Percentiles rank a stretch among this genome's conserved stretches.
These are phyloP conservation scores for Allomyces arbusculus DNA, from an alignment of 192 early-diverging fungal species.

Conservation along the genomic window DNA sequence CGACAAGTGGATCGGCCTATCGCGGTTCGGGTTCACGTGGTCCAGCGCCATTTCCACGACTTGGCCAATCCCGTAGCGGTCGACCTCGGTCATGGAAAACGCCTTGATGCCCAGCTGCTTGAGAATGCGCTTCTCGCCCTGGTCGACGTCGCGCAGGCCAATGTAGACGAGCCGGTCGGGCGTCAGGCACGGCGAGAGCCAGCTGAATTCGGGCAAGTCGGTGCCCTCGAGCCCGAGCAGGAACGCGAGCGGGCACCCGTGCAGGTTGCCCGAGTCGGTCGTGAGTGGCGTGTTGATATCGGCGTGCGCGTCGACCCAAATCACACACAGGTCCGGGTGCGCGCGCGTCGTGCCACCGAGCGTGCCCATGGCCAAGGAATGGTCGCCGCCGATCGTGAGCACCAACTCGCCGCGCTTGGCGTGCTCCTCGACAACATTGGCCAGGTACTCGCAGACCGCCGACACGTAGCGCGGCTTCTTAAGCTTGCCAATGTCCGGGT, in stretches of 20 bases:
- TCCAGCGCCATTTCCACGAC: conserved; percentile 85
- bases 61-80: conserved; percentile 77
- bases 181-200: conserved; percentile 58
- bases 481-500: conserved; percentile 55
- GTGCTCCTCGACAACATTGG: conserved; percentile 36
- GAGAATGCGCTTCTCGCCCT: conserved; percentile 66
- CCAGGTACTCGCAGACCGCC: conserved; percentile 43
- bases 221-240: conserved; percentile 57
- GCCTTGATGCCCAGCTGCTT: conserved; percentile 69
- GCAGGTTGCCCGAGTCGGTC: conserved; percentile 78
- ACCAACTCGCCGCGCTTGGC: conserved; percentile 53
- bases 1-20: conserved; percentile 63
- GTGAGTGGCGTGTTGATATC: conserved; percentile 84
- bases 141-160: conserved; percentile 86
- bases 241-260: conserved; percentile 87
- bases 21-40: conserved; percentile 51
- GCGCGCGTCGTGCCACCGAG: conserved; percentile 54
- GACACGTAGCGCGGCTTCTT: conserved; percentile 74
- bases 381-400: conserved; percentile 85
- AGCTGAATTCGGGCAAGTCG: conserved; percentile 36
- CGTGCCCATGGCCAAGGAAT: conserved; percentile 82
- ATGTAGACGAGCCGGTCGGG: conserved; percentile 75
- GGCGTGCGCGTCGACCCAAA: conserved; percentile 92
- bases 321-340: conserved; percentile 59
- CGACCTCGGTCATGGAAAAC: conserved; percentile 91